A percentile compares a stretch with the other conserved stretches of the same genome.
Conservation (phyloP, 2,329 filamentous ascomycete genomes). For the Pyrenophora teres region DNA sequence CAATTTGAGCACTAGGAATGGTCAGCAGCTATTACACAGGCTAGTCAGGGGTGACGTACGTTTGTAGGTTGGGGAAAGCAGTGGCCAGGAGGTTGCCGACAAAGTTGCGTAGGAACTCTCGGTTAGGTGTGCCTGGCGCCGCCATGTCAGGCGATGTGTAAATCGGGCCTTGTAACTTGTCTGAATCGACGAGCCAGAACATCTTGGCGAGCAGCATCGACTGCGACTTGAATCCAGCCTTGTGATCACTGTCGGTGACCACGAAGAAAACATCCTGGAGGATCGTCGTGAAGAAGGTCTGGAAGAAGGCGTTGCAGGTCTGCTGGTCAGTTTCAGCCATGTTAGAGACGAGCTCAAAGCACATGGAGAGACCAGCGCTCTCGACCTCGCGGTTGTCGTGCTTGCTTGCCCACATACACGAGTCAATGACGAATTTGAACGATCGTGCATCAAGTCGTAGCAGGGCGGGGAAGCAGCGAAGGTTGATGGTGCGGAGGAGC, state of each 20-base stretch:
- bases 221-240: conserved; percentile 98
- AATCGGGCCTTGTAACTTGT: conserved; percentile 91
- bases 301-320: conserved; percentile 95
- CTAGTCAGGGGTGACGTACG: conserved; percentile 61
- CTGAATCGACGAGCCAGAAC: conserved; percentile 90
- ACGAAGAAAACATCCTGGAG: conserved; percentile 99
- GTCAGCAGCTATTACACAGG: conserved; percentile 7
- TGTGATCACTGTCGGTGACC: conserved; percentile 95
- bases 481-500: conserved; percentile 90
- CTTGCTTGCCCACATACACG: conserved; percentile 99
- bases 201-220: conserved; percentile 91
- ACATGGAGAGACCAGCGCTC: conserved; percentile 96
- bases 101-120: conserved; percentile 87
- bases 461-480: conserved; percentile 94
- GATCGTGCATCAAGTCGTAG: conserved; percentile 93
- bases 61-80: conserved; percentile 90
- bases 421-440: conserved; percentile 99
- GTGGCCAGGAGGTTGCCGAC: conserved; percentile 82
- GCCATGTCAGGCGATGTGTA: conserved; percentile 80
- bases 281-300: conserved; percentile 94
- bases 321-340: conserved; percentile 88
- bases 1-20: conserved; percentile 75
- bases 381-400: conserved; percentile 99
- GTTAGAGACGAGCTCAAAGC: conserved; percentile 94
- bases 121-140: conserved; percentile 80